Base-by-base conservation (phyloP, 352 stramenopile genomes). In the Globisporangium polare region DNA sequence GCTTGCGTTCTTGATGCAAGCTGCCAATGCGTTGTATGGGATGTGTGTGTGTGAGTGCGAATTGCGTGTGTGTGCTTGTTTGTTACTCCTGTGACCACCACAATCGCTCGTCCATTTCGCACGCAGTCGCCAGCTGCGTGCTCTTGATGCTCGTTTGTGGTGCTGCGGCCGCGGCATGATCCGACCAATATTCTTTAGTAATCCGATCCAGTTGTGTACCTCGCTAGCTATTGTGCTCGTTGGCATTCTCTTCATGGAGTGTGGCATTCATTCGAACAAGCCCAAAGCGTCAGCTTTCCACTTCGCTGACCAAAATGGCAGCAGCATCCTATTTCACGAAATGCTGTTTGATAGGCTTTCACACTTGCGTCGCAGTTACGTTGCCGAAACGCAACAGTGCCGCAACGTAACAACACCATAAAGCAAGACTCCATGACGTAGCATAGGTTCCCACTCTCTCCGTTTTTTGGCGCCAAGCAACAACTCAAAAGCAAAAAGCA, bases 181-280 rank as follows among this genome's bases (percentile, higher is more conserved):
- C 64, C 53, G 7, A 66, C 58, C 51, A 54, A 57, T 15, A 73
- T 80, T 88, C 81, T 91, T 91, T 91, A 91, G 81, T 91, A 91
- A 91, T 86, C 81, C 59, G 81, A 91, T 91, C 72, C 81, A 88
- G 81, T 80, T 66, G 37, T 73, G 3, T 43, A 52, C 15, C 39
- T 33, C 20, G 17, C 31, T 43, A 20, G 20, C 18, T 54, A 37
- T 27, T 60, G 24, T 62, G 35, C 41, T 46, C 37, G 6, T 20
- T 35, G 12, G 13, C 37, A 41, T 39, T 39, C 2, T 31, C 7
- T 5, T 18, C 18, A 52, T 50, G 22, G 33, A 24, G 9, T 27
- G 24, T 53, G 17, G 20, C 45, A 33, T 33, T 33, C 29, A 4
- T 33, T 33, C 29, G 29, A 9, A 33, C 29, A 9, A 4, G 29